Evolutionary conservation across 148 eudicot species (phyloP).

Genomic region (Fagopyrum tataricum): DNA sequence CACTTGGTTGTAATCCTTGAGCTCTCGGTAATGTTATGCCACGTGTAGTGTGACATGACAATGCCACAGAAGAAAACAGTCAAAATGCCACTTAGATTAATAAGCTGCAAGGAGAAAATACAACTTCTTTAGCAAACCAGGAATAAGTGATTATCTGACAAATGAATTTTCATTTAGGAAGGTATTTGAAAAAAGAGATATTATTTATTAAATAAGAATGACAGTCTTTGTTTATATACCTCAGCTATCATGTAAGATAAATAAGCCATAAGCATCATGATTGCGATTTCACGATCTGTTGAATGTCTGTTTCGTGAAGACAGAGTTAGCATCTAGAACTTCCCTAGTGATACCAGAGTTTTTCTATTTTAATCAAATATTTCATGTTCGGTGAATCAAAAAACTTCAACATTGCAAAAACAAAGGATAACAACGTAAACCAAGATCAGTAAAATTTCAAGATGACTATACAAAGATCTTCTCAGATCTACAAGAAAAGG

Average conservation of each 20-base stretch:
- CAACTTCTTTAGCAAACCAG: background rate
- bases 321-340: background rate
- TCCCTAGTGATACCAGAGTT: background rate
- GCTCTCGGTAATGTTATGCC: conserved; percentile 68
- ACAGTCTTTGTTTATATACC: conserved; percentile 29
- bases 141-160: background rate
- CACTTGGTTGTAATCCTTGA: conserved; percentile 79
- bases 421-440: background rate
- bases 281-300: conserved; percentile 94
- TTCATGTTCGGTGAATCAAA: background rate
- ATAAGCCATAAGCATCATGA: conserved; percentile 96
- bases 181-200: background rate
- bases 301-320: conserved; percentile 56
- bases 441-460: background rate
- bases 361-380: background rate
- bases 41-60: conserved; percentile 72
- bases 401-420: background rate
- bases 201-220: background rate
- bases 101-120: conserved; percentile 33
- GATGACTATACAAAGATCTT: background rate
- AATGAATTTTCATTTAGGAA: background rate
- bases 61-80: conserved; percentile 69
- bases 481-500: background rate
- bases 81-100: conserved; percentile 52
- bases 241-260: conserved; percentile 90